These are phyloP conservation scores for Phyllosticta paracitricarpa DNA, from an alignment of 2,329 filamentous ascomycete genomes.

Conservation along the genomic window DNA sequence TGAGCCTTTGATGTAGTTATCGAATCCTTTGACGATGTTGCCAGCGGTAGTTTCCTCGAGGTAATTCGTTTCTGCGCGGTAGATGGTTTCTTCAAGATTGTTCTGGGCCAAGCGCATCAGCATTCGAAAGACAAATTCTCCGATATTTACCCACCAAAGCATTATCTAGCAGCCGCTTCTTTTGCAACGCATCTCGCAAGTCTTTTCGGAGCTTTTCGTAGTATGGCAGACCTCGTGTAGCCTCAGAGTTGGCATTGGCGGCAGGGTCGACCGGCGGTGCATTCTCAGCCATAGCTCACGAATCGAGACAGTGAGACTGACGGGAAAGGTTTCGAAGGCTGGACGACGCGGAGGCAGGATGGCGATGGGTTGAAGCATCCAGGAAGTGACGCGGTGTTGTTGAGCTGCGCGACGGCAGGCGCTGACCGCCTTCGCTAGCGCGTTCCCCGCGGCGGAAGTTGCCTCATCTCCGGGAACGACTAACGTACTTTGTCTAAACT, in stretches of 20 bases:
- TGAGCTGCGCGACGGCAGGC: background rate
- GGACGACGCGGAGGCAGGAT: background rate
- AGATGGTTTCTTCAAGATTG: slow-evolving; percentile 70
- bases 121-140: background rate
- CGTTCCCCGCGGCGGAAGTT: slow-evolving; percentile 10
- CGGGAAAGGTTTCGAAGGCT: background rate
- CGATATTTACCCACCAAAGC: slow-evolving; percentile 38
- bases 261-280: slow-evolving; percentile 28
- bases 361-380: background rate
- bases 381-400: background rate
- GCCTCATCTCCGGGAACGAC: slow-evolving; percentile 4
- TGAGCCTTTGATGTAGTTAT: slow-evolving; percentile 91
- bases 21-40: slow-evolving; percentile 96
- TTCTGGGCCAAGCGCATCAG: background rate
- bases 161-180: slow-evolving; percentile 54
- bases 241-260: slow-evolving; percentile 30
- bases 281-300: slow-evolving; percentile 39
- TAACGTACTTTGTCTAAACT: slow-evolving; percentile 1
- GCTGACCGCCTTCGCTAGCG: slow-evolving; percentile 2
- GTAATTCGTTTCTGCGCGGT: slow-evolving; percentile 74
- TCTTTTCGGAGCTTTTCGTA: slow-evolving; percentile 64
- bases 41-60: slow-evolving; percentile 75
- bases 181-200: slow-evolving; percentile 55
- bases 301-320: background rate
- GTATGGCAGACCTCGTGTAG: slow-evolving; percentile 48